These are phyloP conservation scores for Suillus alpinus DNA, from an alignment of 768 basidiomycete species.

Conservation along the genomic window DNA sequence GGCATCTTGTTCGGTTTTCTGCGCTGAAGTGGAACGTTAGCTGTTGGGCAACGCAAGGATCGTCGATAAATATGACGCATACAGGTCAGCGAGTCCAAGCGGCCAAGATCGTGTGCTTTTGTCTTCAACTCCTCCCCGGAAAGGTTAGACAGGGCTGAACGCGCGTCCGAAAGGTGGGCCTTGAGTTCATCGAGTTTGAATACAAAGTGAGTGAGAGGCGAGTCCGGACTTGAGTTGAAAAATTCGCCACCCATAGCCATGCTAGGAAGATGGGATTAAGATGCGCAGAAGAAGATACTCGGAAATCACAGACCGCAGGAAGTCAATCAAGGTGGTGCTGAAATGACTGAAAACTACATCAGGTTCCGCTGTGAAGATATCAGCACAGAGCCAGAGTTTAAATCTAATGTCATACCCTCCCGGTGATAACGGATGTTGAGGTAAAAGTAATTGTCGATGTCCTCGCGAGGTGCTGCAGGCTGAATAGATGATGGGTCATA, in stretches of 20 bases:
- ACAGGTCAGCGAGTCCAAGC: conserved; percentile 1
- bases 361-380: conserved; percentile 9
- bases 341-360: conserved; percentile 15
- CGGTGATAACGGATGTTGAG: conserved; percentile 10
- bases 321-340: conserved; percentile 17
- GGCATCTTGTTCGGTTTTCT: conserved; percentile 1
- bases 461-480: conserved; percentile 10
- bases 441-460: conserved; percentile 20
- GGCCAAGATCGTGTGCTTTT: conserved; percentile 6
- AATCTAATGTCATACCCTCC: background rate
- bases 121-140: background rate
- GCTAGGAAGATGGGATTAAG: background rate
- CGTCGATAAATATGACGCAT: background rate
- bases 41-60: no score
- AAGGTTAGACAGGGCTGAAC: background rate
- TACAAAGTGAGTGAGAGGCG: conserved; percentile 7
- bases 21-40: background rate
- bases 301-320: conserved; percentile 13
- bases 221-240: conserved; percentile 5
- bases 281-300: background rate
- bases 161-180: conserved; percentile 1
- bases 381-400: background rate
- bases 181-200: conserved; percentile 5
- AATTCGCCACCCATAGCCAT: conserved; percentile 16
- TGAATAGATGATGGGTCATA: conserved; percentile 15